phyloP scores from a whole-genome alignment of 2,329 filamentous ascomycete genomes.

The Daldinia eschscholtzii region DNA sequence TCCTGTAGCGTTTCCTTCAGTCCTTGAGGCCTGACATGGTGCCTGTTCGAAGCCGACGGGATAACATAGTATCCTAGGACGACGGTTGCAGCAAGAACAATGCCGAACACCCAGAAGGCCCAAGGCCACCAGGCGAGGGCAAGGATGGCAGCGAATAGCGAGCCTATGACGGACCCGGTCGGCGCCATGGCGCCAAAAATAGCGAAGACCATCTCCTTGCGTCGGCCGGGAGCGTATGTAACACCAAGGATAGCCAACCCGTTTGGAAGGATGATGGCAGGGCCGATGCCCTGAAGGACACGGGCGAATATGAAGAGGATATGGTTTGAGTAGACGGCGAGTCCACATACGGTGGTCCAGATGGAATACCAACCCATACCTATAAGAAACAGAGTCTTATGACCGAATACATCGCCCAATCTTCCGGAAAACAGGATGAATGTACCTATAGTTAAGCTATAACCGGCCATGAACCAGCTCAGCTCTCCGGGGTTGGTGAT shows the following conservation, averaged over 20 bases:
- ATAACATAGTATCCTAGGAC: constrained; percentile 44
- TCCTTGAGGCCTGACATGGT: constrained; percentile 31
- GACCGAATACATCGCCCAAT: constrained; percentile 62
- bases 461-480: constrained; percentile 61
- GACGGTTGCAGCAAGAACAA: constrained; percentile 42
- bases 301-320: constrained; percentile 57
- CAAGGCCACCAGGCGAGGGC: constrained; percentile 50
- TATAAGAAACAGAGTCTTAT: constrained; percentile 61
- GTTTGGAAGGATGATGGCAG: constrained; percentile 66
- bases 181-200: constrained; percentile 50
- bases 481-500: constrained; percentile 56
- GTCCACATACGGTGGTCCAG: constrained; percentile 60
- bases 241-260: constrained; percentile 65
- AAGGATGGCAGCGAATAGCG: constrained; percentile 40
- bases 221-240: constrained; percentile 55
- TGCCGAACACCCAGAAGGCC: constrained; percentile 45
- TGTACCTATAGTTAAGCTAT: constrained; percentile 62
- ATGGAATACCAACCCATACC: constrained; percentile 63
- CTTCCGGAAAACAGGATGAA: constrained; percentile 64
- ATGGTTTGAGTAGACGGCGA: constrained; percentile 56
- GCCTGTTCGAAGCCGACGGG: constrained; percentile 43
- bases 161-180: constrained; percentile 44
- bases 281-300: constrained; percentile 62
- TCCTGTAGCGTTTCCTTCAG: constrained; percentile 25
- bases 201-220: constrained; percentile 50